Evolutionary conservation across 768 basidiomycete genomes (phyloP).

Genomic region (Leucogyrophana mollusca): DNA sequence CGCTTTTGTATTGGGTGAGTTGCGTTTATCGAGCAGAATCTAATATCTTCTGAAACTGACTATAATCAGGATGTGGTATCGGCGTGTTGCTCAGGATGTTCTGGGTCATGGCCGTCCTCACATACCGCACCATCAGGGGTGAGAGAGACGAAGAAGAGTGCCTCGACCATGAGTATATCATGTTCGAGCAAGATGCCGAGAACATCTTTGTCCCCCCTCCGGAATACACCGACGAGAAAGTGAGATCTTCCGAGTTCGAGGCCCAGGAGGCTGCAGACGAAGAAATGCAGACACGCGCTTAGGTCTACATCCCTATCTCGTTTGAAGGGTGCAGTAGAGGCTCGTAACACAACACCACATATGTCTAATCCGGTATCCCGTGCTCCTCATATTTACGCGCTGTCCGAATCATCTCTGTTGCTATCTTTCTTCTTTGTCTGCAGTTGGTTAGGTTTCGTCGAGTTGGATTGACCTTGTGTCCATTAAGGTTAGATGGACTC

Average conservation of each 20-base stretch:
- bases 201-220: slow-evolving; percentile 53
- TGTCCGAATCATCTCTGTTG: slow-evolving; percentile 6
- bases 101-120: slow-evolving; percentile 67
- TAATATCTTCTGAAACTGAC: not conserved
- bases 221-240: slow-evolving; percentile 59
- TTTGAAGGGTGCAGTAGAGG: not conserved
- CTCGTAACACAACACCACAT: not conserved
- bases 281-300: not conserved
- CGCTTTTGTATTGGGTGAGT: slow-evolving; percentile 78
- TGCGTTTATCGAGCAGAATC: not conserved
- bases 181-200: slow-evolving; percentile 48
- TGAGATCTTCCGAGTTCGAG: slow-evolving; percentile 17
- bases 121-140: slow-evolving; percentile 54
- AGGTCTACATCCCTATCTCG: not conserved
- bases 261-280: slow-evolving; percentile 4
- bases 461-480: slow-evolving; percentile 2
- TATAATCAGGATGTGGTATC: slow-evolving; percentile 67
- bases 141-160: slow-evolving; percentile 38
- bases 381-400: not conserved
- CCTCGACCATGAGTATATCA: slow-evolving; percentile 38
- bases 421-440: slow-evolving; percentile 4
- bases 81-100: slow-evolving; percentile 82
- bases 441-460: slow-evolving; percentile 3
- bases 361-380: not conserved
- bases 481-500: slow-evolving; percentile 10